Conservation (phyloP, 768 basidiomycete species). For the Collybia nuda region DNA sequence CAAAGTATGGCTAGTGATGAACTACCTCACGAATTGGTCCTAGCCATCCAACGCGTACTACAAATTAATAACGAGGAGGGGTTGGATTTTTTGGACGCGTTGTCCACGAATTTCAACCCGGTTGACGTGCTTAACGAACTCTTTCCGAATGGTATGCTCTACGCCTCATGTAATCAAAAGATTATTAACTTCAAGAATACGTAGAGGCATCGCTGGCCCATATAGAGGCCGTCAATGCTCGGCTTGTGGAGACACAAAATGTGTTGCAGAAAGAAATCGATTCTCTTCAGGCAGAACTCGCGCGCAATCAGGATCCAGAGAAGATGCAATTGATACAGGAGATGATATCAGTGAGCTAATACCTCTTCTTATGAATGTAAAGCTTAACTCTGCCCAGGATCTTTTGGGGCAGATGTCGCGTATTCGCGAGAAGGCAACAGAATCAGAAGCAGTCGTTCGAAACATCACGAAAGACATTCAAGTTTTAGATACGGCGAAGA, state of each 20-base stretch:
- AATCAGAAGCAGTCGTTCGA: slow-evolving; percentile 93
- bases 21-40: slow-evolving; percentile 64
- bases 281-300: slow-evolving; percentile 63
- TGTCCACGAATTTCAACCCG: slow-evolving; percentile 58
- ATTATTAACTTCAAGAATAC: slow-evolving; percentile 13
- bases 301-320: slow-evolving; percentile 79
- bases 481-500: slow-evolving; percentile 89
- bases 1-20: slow-evolving; percentile 43
- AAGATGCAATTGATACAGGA: slow-evolving; percentile 91
- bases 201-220: slow-evolving; percentile 76
- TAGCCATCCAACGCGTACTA: slow-evolving; percentile 71
- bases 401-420: slow-evolving; percentile 93
- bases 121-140: slow-evolving; percentile 62
- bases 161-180: slow-evolving; percentile 5
- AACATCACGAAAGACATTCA: slow-evolving; percentile 98
- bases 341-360: slow-evolving; percentile 81
- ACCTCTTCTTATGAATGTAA: background rate
- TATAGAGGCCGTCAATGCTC: slow-evolving; percentile 68
- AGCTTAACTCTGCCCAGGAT: slow-evolving; percentile 52
- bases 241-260: slow-evolving; percentile 66
- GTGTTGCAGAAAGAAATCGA: slow-evolving; percentile 74
- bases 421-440: slow-evolving; percentile 94
- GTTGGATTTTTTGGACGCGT: slow-evolving; percentile 56
- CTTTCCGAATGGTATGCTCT: slow-evolving; percentile 70
- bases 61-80: slow-evolving; percentile 45